Evolutionary conservation across 257 asterid genomes (phyloP).

Genomic region (Solanum chiquidenum): DNA sequence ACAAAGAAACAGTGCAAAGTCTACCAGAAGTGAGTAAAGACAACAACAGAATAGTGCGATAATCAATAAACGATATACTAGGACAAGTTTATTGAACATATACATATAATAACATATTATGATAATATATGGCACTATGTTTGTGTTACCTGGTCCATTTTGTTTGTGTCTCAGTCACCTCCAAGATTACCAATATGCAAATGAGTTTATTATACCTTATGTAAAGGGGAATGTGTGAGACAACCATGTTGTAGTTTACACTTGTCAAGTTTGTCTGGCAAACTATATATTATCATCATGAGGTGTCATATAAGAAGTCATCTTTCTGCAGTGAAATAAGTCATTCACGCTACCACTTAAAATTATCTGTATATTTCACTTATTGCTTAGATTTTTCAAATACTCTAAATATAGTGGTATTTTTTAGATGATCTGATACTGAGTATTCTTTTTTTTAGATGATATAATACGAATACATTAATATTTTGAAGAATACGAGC

Average conservation of each 20-base stretch:
- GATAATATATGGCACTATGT: not conserved
- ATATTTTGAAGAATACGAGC: no score
- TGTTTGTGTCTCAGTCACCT: not conserved
- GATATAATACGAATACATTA: no score
- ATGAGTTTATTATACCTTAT: not conserved
- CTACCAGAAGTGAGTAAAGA: no score
- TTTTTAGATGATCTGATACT: no score
- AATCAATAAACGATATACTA: not conserved
- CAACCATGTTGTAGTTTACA: not conserved
- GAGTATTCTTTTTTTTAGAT: no score
- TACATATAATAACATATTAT: no score
- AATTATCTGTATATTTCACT: no score
- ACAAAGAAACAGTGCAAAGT: not conserved
- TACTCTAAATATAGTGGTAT: not conserved
- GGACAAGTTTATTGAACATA: not conserved
- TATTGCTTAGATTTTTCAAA: fast-evolving
- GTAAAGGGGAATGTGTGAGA: not conserved
- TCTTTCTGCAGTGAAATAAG: not conserved
- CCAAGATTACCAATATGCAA: not conserved
- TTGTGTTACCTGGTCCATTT: not conserved
- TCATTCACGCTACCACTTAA: not conserved
- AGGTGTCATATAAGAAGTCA: not conserved
- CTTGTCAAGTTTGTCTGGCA: not conserved
- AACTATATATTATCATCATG: not conserved
- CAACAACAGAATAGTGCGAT: not conserved